Evolutionary conservation across 2,329 filamentous ascomycete genomes (phyloP).

Genomic region (Neofusicoccum umdonicola): DNA sequence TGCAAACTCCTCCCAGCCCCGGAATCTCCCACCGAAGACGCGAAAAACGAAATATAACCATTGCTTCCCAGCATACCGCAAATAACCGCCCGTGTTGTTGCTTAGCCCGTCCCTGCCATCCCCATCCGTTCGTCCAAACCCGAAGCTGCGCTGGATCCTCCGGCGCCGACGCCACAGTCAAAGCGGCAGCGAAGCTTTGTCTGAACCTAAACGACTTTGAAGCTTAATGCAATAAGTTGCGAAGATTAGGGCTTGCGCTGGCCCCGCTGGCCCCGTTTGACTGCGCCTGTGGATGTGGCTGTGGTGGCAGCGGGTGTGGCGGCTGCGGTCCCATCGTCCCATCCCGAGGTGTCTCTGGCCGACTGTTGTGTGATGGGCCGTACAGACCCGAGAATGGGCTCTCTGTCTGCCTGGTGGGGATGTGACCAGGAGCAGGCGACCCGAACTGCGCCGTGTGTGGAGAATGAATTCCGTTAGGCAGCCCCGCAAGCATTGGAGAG

Average conservation of each 20-base stretch:
- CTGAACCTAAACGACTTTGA: neutral
- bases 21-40: neutral
- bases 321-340: constrained; percentile 27
- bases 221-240: constrained; percentile 45
- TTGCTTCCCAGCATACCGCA: neutral
- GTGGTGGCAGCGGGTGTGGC: constrained; percentile 13
- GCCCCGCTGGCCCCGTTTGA: constrained; percentile 30
- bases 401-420: constrained; percentile 29
- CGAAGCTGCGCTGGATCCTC: too few species aligned
- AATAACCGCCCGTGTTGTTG: neutral
- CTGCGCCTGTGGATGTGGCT: constrained; percentile 14
- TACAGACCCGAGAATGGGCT: constrained; percentile 29
- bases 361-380: constrained; percentile 2
- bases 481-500: constrained; percentile 24
- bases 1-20: constrained; percentile 10
- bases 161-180: neutral
- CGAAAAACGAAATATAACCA: neutral
- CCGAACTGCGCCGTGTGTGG: constrained; percentile 24
- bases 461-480: constrained; percentile 20
- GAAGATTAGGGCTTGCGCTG: constrained; percentile 49
- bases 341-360: constrained; percentile 35
- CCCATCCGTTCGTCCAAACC: too few species aligned
- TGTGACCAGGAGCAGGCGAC: constrained; percentile 17
- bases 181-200: neutral
- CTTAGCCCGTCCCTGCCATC: neutral